Base-by-base conservation (phyloP, 352 stramenopile species). In the Phytopythium sindhum region DNA sequence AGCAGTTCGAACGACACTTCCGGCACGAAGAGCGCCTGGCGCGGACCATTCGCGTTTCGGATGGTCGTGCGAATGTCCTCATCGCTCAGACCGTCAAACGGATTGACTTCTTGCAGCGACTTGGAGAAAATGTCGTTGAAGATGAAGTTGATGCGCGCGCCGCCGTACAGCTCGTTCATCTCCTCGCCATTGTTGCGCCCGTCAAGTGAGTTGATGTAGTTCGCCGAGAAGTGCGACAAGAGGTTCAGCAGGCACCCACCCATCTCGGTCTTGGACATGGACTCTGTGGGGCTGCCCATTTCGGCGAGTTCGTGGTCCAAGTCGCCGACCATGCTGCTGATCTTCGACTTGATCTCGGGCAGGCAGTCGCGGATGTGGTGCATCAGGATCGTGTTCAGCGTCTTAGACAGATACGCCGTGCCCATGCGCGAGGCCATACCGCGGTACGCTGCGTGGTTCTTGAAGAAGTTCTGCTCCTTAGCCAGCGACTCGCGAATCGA, bases 11-110 rank as follows among this genome's bases (percentile, higher is more conserved):
- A 99, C 56, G 91, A 97, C 26, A 99, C 97, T 78, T 99, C 98
- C 1, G 97, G 97, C 31, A 99, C 97, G 72, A 99, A 99, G 12
- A 99, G 85, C 65, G 95, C 97, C 50, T 98, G 96, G 17, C 97
- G 86, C 31, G 97, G 98, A 29, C 98, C 97, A 66, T 99, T 99
- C 57, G 97, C 96, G 71, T 99, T 99, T 56, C 93, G 90, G 70
- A 99, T 99, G 4, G 97, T 98, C 19, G 97, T 99, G 52, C 97
- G 94, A 64, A 99, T 99, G 73, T 99, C 98, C 31, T 99, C 95
- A 73, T 99, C 97, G 24, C 84, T 94, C n/a, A 99, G 77, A 21
- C 94, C 94, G 66, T 99, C 96, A 65, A 99, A 99, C 0, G 97
- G 92, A 65, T 98, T 96, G 44, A 99, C 93, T 50, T 93, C 83